Conservation (phyloP, 345 rosid genomes). For the Lepidium africanum region DNA sequence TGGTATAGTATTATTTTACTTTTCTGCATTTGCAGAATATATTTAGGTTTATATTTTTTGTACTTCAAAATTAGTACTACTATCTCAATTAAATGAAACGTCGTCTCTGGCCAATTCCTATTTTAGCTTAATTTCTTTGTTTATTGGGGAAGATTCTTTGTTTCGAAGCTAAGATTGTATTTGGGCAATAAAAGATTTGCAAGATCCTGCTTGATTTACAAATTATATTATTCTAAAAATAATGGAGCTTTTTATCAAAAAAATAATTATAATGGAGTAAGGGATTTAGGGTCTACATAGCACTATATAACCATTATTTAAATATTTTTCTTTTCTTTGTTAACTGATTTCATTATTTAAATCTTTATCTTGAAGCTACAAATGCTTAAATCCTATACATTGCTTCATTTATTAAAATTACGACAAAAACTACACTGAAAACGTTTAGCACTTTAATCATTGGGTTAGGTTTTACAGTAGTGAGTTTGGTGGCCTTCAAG, state of each 20-base stretch:
- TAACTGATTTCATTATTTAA: background rate
- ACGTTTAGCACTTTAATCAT: background rate
- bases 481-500: background rate
- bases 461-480: background rate
- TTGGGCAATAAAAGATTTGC: slow-evolving; percentile 4
- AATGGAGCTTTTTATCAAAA: too few species aligned
- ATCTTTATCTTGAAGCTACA: slow-evolving; percentile 11
- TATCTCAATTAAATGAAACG: background rate
- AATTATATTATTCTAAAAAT: background rate
- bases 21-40: too few species aligned
- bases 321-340: slow-evolving; percentile 9
- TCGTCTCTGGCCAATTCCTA: background rate
- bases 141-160: slow-evolving; percentile 7
- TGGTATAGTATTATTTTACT: background rate
- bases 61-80: too few species aligned
- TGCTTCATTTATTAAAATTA: background rate
- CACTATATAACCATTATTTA: background rate
- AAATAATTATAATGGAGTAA: slow-evolving; percentile 5
- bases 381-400: background rate
- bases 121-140: background rate
- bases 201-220: background rate
- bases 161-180: background rate
- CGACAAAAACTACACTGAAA: background rate
- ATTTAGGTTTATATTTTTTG: too few species aligned
- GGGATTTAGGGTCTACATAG: background rate